Conservation (phyloP, 2,329 filamentous ascomycete genomes). For the Immersiporthe knoxdaviesiana region DNA sequence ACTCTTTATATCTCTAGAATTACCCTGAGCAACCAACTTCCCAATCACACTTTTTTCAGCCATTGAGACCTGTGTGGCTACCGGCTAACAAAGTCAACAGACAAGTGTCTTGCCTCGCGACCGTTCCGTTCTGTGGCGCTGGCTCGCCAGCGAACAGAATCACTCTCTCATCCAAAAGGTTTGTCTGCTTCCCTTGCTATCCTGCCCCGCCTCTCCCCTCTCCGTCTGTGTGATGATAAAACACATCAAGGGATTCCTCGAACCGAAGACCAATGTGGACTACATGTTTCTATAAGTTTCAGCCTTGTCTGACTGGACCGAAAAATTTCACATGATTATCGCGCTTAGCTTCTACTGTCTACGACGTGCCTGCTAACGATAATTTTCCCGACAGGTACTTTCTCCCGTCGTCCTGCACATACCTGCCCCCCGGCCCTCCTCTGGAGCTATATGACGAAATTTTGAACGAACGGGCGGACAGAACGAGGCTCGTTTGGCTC, state of each 20-base stretch:
- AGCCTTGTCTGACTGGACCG: conserved; percentile 67
- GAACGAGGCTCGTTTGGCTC: conserved; percentile 55
- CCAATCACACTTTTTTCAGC: conserved; percentile 19
- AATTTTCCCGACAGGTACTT: conserved; percentile 45
- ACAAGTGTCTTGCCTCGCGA: conserved; percentile 22
- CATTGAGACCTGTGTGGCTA: not conserved
- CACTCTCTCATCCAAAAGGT: conserved; percentile 50
- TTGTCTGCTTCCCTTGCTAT: conserved; percentile 36
- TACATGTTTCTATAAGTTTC: conserved; percentile 62
- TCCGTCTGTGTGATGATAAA: conserved; percentile 59
- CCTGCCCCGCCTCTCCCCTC: conserved; percentile 29
- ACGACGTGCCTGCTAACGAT: conserved; percentile 39
- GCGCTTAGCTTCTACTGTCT: conserved; percentile 28
- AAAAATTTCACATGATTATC: conserved; percentile 31
- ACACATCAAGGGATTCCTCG: conserved; percentile 70
- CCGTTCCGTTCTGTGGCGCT: conserved; percentile 2
- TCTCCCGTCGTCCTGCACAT: conserved; percentile 27
- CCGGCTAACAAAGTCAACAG: conserved; percentile 15
- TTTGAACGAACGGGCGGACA: conserved; percentile 74
- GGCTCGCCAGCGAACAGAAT: not conserved
- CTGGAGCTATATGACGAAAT: conserved; percentile 57
- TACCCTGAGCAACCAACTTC: conserved; percentile 55
- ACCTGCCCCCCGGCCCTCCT: conserved; percentile 30
- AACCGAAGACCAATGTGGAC: conserved; percentile 68
- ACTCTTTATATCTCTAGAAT: conserved; percentile 55